Percentiles rank a stretch among this genome's conserved stretches.
Evolutionary conservation across 805 yeast species (phyloP).

Genomic region (Naumovozyma castellii): DNA sequence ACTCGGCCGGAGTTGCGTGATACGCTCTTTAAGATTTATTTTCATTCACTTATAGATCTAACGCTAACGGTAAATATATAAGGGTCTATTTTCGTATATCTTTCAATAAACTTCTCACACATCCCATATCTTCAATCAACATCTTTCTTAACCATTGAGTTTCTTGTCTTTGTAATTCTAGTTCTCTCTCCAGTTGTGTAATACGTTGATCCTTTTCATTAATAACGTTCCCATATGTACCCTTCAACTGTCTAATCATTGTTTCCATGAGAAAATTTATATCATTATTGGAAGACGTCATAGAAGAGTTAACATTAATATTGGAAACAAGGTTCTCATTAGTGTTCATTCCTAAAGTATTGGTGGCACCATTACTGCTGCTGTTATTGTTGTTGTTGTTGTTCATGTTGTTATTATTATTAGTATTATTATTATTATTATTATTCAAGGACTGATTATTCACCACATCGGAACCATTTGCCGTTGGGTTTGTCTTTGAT

Average conservation of each 20-base stretch:
- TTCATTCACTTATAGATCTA: too few relatives aligned
- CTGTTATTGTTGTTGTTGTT: constrained; percentile 2
- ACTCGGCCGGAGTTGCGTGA: background rate
- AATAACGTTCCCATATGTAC: constrained; percentile 20
- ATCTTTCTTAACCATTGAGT: constrained; percentile 29
- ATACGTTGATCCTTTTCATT: constrained; percentile 27
- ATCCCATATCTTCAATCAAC: constrained; percentile 31
- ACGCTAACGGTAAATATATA: too few relatives aligned
- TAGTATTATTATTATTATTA: background rate
- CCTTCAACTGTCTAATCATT: constrained; percentile 15
- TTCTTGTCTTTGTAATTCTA: constrained; percentile 28
- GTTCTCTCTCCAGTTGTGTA: constrained; percentile 22
- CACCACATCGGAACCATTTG: background rate
- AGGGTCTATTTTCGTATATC: constrained; percentile 12
- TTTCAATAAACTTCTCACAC: constrained; percentile 25
- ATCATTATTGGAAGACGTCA: background rate
- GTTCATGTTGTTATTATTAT: background rate
- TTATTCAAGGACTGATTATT: background rate
- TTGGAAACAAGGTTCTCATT: background rate
- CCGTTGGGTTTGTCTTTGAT: constrained; percentile 7
- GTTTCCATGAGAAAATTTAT: constrained; percentile 4
- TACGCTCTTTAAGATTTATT: too few relatives aligned
- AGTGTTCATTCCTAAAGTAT: background rate
- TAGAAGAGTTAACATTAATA: background rate
- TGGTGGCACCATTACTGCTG: background rate